phyloP scores from a whole-genome alignment of 176 grass and related monocot genomes.

The Musa troglodytarum region DNA sequence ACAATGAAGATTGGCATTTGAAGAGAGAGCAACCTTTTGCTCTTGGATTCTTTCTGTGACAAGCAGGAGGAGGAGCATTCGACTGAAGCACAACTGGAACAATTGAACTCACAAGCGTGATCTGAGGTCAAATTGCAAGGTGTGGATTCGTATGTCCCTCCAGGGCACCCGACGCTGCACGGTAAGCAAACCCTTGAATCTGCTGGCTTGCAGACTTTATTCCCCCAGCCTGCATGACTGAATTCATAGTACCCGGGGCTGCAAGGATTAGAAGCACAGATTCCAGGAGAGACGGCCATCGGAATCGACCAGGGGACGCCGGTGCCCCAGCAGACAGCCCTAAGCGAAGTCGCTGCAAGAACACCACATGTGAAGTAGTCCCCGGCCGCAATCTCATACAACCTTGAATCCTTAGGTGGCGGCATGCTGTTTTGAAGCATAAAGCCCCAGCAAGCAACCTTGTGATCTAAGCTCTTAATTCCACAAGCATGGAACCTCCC shows the following conservation, averaged over 20 bases:
- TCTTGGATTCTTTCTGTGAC: constrained; percentile 40
- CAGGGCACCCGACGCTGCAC: constrained; percentile 58
- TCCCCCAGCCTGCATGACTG: constrained; percentile 33
- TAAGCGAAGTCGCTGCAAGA: constrained; percentile 42
- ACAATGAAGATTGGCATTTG: constrained; percentile 82
- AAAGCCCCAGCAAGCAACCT: constrained; percentile 87
- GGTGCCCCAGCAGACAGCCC: constrained; percentile 80
- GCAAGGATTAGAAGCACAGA: constrained; percentile 61
- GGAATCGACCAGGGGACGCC: constrained; percentile 74
- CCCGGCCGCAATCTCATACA: constrained; percentile 71
- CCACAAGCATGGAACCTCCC: constrained; percentile 94
- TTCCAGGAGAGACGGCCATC: constrained; percentile 75
- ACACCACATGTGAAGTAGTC: constrained; percentile 97
- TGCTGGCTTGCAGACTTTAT: constrained; percentile 59
- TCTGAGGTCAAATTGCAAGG: constrained; percentile 67
- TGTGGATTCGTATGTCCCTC: constrained; percentile 34
- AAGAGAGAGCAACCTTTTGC: constrained; percentile 44
- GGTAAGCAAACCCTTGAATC: constrained; percentile 85
- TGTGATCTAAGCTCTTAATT: constrained; percentile 77
- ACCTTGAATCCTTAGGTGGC: constrained; percentile 47
- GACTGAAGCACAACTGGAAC: constrained; percentile 47
- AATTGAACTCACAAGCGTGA: constrained; percentile 59
- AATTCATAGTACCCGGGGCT: constrained; percentile 73
- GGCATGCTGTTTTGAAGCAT: constrained; percentile 59
- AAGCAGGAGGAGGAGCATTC: constrained; percentile 56